Evolutionary conservation across 495 filamentous ascomycete species (phyloP).

Genomic region (Hypoxylon crocopeplum): DNA sequence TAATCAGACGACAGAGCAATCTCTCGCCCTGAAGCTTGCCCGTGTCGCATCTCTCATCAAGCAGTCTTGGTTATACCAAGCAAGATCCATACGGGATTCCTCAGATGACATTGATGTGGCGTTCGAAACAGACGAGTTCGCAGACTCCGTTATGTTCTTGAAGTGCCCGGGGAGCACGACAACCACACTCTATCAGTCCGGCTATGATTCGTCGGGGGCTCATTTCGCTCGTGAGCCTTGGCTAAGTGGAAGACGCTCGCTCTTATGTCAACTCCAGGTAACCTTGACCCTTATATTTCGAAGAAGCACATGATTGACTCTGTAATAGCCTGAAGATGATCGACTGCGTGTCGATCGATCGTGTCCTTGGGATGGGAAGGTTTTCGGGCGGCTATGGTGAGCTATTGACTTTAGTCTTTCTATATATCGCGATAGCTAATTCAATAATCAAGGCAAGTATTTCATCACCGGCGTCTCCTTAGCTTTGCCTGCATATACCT

Average conservation of each 20-base stretch:
- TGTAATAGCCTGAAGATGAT: conserved; percentile 15
- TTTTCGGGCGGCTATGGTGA: conserved; percentile 26
- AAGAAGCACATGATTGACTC: neutral
- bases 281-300: neutral
- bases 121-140: conserved; percentile 21
- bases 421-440: neutral
- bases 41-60: conserved; percentile 7
- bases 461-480: conserved; percentile 19
- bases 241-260: conserved; percentile 22
- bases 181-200: conserved; percentile 14
- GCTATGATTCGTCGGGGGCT: conserved; percentile 16
- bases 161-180: conserved; percentile 17
- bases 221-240: conserved; percentile 20
- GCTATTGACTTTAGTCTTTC: neutral
- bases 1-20: conserved; percentile 15
- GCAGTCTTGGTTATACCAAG: conserved; percentile 17
- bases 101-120: conserved; percentile 5
- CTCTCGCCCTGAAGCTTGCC: neutral
- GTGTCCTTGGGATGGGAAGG: conserved; percentile 28
- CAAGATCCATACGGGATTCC: conserved; percentile 13
- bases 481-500: conserved; percentile 30
- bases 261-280: conserved; percentile 25
- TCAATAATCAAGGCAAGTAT: conserved; percentile 20
- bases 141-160: conserved; percentile 15
- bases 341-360: conserved; percentile 9